Conservation (phyloP, 768 basidiomycete species). For the Multifurca ochricompacta region DNA sequence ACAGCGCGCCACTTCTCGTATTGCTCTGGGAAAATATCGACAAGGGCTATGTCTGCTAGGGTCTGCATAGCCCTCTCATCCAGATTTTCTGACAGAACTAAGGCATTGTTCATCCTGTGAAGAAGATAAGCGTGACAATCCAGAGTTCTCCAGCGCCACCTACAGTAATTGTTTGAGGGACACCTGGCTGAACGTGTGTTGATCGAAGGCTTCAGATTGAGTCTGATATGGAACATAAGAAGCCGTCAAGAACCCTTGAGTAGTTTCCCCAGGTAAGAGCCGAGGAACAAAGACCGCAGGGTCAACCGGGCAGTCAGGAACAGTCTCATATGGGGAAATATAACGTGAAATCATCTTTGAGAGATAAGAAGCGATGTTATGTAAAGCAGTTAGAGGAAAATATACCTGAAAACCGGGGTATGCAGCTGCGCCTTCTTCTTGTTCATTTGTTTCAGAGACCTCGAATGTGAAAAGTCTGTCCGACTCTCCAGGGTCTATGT, state of each 20-base stretch:
- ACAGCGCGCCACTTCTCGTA: not conserved
- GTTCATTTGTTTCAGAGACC: constrained; percentile 46
- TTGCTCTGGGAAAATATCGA: not conserved
- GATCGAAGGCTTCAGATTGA: not conserved
- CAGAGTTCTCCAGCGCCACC: not conserved
- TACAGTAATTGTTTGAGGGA: constrained; percentile 3
- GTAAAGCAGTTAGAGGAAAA: not conserved
- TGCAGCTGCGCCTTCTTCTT: constrained; percentile 42
- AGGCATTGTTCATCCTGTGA: not conserved
- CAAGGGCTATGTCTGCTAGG: not conserved
- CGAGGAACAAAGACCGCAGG: not conserved
- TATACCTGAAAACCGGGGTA: constrained; percentile 44
- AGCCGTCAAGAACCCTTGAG: constrained; percentile 15
- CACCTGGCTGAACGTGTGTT: not conserved
- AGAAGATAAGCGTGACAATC: not conserved
- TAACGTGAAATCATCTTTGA: constrained; percentile 1
- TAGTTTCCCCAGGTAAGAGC: constrained; percentile 17
- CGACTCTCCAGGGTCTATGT: constrained; percentile 34
- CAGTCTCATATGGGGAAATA: not conserved
- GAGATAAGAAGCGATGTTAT: not conserved
- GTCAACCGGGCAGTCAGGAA: not conserved
- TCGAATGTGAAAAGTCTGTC: constrained; percentile 48
- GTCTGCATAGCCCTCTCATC: not conserved
- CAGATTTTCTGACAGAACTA: constrained; percentile 2
- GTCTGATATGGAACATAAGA: not conserved